Conservation (phyloP, 495 filamentous ascomycete species). For the Choiromyces venosus region DNA sequence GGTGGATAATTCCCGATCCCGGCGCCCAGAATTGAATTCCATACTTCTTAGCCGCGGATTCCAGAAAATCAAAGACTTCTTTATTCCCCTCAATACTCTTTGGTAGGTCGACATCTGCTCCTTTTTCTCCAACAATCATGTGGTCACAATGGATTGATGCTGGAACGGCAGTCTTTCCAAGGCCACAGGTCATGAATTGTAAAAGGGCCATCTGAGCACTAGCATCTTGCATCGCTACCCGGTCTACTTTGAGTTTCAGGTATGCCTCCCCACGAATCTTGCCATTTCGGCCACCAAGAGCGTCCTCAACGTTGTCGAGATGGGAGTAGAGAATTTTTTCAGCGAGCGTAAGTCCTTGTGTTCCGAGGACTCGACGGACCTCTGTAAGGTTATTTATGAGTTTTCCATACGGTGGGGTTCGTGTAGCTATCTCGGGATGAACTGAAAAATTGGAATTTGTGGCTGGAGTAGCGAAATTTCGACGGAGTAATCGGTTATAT, state of each 20-base stretch:
- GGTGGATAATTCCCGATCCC: conserved; percentile 98
- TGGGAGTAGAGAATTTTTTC: conserved; percentile 99
- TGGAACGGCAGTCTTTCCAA: conserved; percentile 87
- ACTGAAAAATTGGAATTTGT: conserved; percentile 26
- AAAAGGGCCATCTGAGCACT: conserved; percentile 96
- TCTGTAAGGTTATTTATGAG: conserved; percentile 54
- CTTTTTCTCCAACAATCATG: conserved; percentile 91
- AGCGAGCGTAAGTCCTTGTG: conserved; percentile 71
- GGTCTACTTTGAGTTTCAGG: conserved; percentile 94
- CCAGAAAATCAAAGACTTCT: conserved; percentile 96
- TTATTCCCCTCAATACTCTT: conserved; percentile 85
- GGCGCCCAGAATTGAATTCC: conserved; percentile 99
- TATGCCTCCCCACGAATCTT: conserved; percentile 88
- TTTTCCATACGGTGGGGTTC: conserved; percentile 61
- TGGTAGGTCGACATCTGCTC: conserved; percentile 81
- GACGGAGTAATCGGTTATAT: conserved; percentile 10
- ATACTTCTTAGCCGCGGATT: conserved; percentile 90
- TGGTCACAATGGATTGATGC: conserved; percentile 99
- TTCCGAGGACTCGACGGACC: conserved; percentile 68
- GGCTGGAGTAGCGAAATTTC: conserved; percentile 44
- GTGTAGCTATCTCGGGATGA: conserved; percentile 45
- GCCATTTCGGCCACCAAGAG: conserved; percentile 68
- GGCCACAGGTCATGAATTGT: conserved; percentile 96
- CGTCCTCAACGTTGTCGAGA: conserved; percentile 78
- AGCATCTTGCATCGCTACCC: conserved; percentile 98